Conservation (phyloP, 495 filamentous ascomycete species). For the Daldinia bambusicola region DNA sequence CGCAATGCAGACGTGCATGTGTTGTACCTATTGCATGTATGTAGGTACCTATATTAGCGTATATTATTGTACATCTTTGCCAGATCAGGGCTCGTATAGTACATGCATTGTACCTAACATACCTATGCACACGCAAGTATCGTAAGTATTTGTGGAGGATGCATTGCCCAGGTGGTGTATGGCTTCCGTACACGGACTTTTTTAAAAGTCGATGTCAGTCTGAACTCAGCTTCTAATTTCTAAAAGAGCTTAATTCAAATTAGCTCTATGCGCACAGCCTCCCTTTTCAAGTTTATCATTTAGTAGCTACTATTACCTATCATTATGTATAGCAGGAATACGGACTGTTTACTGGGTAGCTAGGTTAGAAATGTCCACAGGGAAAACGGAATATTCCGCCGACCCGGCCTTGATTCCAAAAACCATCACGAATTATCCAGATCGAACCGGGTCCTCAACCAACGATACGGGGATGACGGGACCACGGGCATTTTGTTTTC, state of each 20-base stretch:
- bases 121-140: no score
- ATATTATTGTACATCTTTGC: neutral
- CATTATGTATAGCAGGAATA: neutral
- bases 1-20: conserved; percentile 6
- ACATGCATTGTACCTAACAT: neutral
- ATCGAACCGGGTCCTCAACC: conserved; percentile 15
- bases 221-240: conserved; percentile 1
- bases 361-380: neutral
- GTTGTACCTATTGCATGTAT: conserved; percentile 3
- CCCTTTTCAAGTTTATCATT: neutral
- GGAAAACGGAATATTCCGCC: conserved; percentile 24
- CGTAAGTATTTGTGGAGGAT: no score
- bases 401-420: conserved; percentile 12
- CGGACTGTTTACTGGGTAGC: neutral
- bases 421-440: conserved; percentile 19
- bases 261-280: conserved; percentile 26
- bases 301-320: neutral
- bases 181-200: neutral
- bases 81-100: neutral
- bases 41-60: conserved; percentile 8
- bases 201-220: neutral
- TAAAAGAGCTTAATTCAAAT: conserved; percentile 15
- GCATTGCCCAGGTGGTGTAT: no score
- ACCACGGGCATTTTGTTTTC: conserved; percentile 15
- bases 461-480: conserved; percentile 10